Base-by-base conservation (phyloP, 495 filamentous ascomycete species). In the Aspergillus biplanus region DNA sequence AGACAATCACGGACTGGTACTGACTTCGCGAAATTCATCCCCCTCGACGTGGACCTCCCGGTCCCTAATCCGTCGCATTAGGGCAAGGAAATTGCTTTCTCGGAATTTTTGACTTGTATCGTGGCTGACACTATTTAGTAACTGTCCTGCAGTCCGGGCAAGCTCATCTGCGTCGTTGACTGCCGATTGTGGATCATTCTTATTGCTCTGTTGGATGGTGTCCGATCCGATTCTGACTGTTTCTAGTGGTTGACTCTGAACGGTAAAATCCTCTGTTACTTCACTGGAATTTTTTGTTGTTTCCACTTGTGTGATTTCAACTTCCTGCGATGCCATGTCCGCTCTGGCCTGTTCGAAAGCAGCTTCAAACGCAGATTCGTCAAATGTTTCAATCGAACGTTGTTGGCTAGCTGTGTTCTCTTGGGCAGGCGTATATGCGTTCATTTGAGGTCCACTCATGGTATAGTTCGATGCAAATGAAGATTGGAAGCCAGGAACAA, bases 61-160 rank as follows among this genome's bases (percentile, higher is more conserved):
- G 69, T 85, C 83, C 50, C 83, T 77, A 62, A 85, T 78, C 56
- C 82, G 80, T 33, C 90, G 85, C 91, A 95, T 93, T 65, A 95
- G 73, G 8, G 83, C 83, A 16, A 93, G 79, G 67, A 95, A 95
- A 59, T 85, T 86, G 72, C 90, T 92, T 67, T 92, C 82, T 68
- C 88, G 84, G 69, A 93, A 93, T 66, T 95, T 93, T 55, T 85
- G 69, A 62, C 79, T 88, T 64, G 83, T 81, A 57, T 95, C 87
- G 63, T 87, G 77, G 34, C 85, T 79, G 9, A 95, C 82, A 46
- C 81, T 87, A n/a, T 91, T 83, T 5, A 95, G 78, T 5, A 95
- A 77, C 52, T 87, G 78, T 18, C 85, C 90, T 7, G 91, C 91
- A 4, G 90, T 92, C 39, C 80, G 78, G 16, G 89, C 87, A 33